Percentiles rank a stretch among this genome's conserved stretches.
These are phyloP conservation scores for Fusarium foetens DNA, from an alignment of 2,329 filamentous ascomycete species.

Conservation along the genomic window DNA sequence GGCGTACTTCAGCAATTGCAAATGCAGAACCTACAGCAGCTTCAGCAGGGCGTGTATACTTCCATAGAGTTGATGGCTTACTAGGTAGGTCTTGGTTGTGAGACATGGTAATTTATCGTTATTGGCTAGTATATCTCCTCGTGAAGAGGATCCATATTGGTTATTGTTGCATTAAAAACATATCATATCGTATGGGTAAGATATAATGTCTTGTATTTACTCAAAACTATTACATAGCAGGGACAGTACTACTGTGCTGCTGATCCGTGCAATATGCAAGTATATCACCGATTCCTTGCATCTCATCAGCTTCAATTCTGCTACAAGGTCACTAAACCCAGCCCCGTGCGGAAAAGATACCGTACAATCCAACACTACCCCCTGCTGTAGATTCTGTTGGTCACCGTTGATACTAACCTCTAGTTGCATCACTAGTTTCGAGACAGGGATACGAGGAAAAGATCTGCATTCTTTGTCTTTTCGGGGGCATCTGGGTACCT, in stretches of 20 bases:
- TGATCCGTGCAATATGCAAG: neutral
- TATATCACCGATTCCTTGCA: constrained; percentile 3
- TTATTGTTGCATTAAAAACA: neutral
- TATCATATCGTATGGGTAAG: neutral
- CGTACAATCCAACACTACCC: neutral
- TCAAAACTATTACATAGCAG: neutral
- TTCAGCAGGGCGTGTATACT: neutral
- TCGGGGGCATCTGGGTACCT: neutral
- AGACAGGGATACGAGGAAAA: constrained; percentile 8
- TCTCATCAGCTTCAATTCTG: neutral
- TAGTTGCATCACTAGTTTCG: constrained; percentile 8
- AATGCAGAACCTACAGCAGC: neutral
- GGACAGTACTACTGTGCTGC: neutral
- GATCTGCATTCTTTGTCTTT: neutral
- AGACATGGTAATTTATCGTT: neutral
- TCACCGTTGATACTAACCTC: constrained; percentile 9
- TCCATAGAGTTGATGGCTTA: neutral
- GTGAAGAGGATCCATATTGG: neutral
- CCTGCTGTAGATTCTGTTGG: neutral
- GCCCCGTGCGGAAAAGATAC: neutral
- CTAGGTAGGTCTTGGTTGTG: constrained; percentile 3
- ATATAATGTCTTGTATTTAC: neutral
- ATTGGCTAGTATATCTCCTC: constrained; percentile 13
- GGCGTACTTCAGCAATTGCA: constrained; percentile 23
- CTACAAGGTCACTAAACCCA: neutral